Conservation (phyloP, 1,284 basidiomycete species). For the Moniliophthora roreri region DNA sequence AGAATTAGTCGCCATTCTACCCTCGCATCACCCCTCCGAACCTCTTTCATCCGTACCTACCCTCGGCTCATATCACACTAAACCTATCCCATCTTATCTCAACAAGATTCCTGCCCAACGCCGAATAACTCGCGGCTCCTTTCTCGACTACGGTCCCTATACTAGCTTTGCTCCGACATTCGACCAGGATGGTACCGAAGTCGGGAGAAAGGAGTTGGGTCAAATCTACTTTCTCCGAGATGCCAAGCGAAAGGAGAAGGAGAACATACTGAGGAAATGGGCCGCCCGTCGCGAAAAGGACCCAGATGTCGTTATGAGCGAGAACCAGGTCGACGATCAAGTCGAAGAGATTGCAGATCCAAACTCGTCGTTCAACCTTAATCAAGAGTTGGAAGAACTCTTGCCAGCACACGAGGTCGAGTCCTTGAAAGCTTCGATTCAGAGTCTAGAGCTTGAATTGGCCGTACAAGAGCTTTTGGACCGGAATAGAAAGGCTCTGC, state of each 20-base stretch:
- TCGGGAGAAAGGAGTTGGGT: conserved; percentile 59
- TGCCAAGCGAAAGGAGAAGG: conserved; percentile 30
- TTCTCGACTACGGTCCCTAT: conserved; percentile 75
- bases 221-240: conserved; percentile 51
- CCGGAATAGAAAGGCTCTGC: conserved; percentile 60
- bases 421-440: conserved; percentile 55
- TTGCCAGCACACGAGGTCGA: conserved; percentile 54
- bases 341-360: conserved; percentile 11
- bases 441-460: conserved; percentile 60
- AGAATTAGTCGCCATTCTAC: conserved; percentile 71
- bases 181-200: conserved; percentile 67
- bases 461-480: conserved; percentile 67
- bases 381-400: conserved; percentile 47
- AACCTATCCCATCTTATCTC: conserved; percentile 35
- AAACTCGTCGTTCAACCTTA: conserved; percentile 23
- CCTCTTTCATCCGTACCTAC: conserved; percentile 28
- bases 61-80: conserved; percentile 40
- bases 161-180: conserved; percentile 76
- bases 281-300: conserved; percentile 16
- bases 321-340: conserved; percentile 11
- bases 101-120: conserved; percentile 46
- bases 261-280: conserved; percentile 24
- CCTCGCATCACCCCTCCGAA: conserved; percentile 47
- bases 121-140: conserved; percentile 57
- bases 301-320: conserved; percentile 8